Evolutionary conservation across 768 basidiomycete genomes (phyloP).

Genomic region (Termitomyces titanicus): DNA sequence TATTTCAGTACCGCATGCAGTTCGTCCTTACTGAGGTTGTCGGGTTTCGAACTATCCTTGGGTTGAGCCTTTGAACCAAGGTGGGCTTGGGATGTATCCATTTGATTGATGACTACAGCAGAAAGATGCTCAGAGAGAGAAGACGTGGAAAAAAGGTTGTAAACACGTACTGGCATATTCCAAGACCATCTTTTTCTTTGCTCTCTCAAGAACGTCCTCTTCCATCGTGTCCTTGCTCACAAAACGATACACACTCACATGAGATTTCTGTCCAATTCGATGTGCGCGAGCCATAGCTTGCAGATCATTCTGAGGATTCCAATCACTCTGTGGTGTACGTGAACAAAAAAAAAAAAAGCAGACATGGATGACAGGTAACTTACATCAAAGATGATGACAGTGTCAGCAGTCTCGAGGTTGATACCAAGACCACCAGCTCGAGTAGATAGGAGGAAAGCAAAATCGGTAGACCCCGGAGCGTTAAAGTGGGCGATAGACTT

Average conservation of each 20-base stretch:
- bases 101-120: slow-evolving; percentile 91
- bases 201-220: slow-evolving; percentile 96
- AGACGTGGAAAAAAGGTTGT: slow-evolving; percentile 8
- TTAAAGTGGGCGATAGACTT: slow-evolving; percentile 98
- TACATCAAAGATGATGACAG: slow-evolving; percentile 98
- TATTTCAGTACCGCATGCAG: slow-evolving; percentile 97
- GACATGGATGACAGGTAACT: slow-evolving; percentile 23
- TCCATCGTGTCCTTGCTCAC: slow-evolving; percentile 99
- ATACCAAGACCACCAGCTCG: slow-evolving; percentile 97
- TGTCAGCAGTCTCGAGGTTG: slow-evolving; percentile 98
- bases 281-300: slow-evolving; percentile 99
- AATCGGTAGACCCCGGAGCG: slow-evolving; percentile 87
- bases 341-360: slow-evolving; percentile 11
- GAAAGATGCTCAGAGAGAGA: not conserved
- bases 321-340: slow-evolving; percentile 68
- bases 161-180: slow-evolving; percentile 92
- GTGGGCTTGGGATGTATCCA: slow-evolving; percentile 98
- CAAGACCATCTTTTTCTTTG: slow-evolving; percentile 99
- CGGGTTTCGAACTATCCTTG: slow-evolving; percentile 72
- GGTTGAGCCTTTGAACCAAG: slow-evolving; percentile 74
- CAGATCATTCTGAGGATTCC: slow-evolving; percentile 98
- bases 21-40: slow-evolving; percentile 92
- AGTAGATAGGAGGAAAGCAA: slow-evolving; percentile 94
- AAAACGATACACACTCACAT: slow-evolving; percentile 97
- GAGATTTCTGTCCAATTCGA: slow-evolving; percentile 97